Conservation (phyloP, 495 filamentous ascomycete genomes). For the Oidiodendron maius region DNA sequence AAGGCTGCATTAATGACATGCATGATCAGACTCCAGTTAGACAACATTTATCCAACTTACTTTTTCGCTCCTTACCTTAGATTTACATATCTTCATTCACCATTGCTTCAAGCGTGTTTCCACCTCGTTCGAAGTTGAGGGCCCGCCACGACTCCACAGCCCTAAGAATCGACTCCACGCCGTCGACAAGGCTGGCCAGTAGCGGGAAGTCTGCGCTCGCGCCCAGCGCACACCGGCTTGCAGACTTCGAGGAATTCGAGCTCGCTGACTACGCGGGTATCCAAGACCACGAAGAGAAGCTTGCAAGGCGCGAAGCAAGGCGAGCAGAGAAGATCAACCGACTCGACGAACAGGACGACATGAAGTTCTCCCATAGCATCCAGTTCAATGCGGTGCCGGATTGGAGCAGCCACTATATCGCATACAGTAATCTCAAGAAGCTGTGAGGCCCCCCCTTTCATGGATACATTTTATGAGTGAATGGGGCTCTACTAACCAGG, state of each 20-base stretch:
- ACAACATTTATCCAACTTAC: no score
- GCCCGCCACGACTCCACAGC: neutral
- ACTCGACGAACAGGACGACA: conserved; percentile 67
- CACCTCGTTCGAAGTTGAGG: no score
- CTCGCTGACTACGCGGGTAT: conserved; percentile 18
- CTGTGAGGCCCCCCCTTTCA: conserved; percentile 51
- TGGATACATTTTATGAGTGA: neutral
- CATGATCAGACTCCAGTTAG: no score
- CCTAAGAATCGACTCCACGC: conserved; percentile 1
- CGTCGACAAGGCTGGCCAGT: conserved; percentile 14
- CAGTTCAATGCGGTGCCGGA: conserved; percentile 99
- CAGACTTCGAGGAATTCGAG: conserved; percentile 18
- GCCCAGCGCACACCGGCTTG: conserved; percentile 4
- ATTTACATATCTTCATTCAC: no score
- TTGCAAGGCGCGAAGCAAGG: conserved; percentile 26
- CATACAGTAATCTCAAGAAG: conserved; percentile 98
- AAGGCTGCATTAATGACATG: no score
- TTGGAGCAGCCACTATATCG: conserved; percentile 96
- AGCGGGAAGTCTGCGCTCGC: conserved; percentile 12
- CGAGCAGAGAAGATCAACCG: conserved; percentile 44
- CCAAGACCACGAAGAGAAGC: neutral
- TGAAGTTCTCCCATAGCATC: conserved; percentile 99
- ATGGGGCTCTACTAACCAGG: conserved; percentile 7
- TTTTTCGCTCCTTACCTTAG: no score
- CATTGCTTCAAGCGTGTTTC: no score